Base-by-base conservation (phyloP, 805 yeast genomes). In the Lachancea waltii region DNA sequence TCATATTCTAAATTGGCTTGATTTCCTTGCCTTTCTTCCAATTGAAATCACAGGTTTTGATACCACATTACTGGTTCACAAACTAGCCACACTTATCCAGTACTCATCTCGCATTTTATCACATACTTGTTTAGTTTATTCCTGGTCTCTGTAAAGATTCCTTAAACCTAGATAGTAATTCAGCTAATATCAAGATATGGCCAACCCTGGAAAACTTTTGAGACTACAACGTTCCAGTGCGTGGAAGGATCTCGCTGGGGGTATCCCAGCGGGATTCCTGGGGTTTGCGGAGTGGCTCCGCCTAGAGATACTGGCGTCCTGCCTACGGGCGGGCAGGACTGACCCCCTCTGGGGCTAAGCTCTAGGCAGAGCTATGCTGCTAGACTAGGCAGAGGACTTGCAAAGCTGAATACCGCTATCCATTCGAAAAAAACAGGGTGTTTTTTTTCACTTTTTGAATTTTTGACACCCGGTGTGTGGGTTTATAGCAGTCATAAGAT, bases 101-200 rank as follows among this genome's bases (percentile, higher is more conserved):
- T 23, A 4, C 13, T 5, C 13, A 23, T 11, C 26, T 13, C 27
- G 26, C 23, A 33, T 34, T 26, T 26, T 29, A 32, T 16, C 36
- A 37, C 42, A 38, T 38, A 38, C 42, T 38, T 38, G 42, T 27
- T 26, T 27, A 34, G 37, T 26, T 34, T 34, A 26, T 34, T 34
- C 37, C 37, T 34, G 37, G 25, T 27, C 29, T 27, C 28, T 32
- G 27, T 19, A 15, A 19, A 26, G 29, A 26, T 18, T 34, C 13
- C 19, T 27, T 11, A 5, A n/a, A 34, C 10, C 9, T 19, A 13
- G 14, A 25, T 18, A 16, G 14, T 14, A 19, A 15, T 15, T 14
- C 30, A 10, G 18, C 11, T 29, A 26, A 17, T n/a, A 20, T 20
- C 22, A 15, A 35, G 22, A 23, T 25, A 28, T 15, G 28, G 29